Conservation (phyloP, 441 rosid species). For the Croton laevigatus region DNA sequence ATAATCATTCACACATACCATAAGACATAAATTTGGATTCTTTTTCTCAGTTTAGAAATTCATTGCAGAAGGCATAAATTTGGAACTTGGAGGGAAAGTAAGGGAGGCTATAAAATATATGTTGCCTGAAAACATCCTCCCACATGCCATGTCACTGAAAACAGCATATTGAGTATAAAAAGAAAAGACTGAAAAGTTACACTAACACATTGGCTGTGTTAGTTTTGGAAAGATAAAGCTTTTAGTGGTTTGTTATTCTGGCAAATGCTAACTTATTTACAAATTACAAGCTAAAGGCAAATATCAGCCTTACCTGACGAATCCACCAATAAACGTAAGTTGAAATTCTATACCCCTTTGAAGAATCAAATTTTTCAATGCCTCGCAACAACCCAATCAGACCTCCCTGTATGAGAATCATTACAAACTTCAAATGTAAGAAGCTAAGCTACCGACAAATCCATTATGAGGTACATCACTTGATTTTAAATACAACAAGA, state of each 20-base stretch:
- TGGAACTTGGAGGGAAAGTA: too few relatives aligned
- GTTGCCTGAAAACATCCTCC: neutral
- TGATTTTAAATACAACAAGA: neutral
- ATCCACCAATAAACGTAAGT: constrained; percentile 99
- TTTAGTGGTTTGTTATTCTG: neutral
- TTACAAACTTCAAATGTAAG: neutral
- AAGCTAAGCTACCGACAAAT: neutral
- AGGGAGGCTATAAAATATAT: too few relatives aligned
- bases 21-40: neutral
- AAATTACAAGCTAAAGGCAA: neutral
- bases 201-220: neutral
- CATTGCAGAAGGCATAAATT: neutral
- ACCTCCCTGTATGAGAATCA: constrained; percentile 65
- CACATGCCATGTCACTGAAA: neutral
- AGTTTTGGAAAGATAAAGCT: neutral
- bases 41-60: neutral
- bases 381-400: constrained; percentile 89
- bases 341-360: constrained; percentile 92
- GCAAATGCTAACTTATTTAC: neutral
- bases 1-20: constrained; percentile 2
- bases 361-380: constrained; percentile 91
- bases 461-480: neutral
- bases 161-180: neutral
- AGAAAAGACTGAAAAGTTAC: neutral
- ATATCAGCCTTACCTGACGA: constrained; percentile 64